These are phyloP conservation scores for Penicillium diatomitis DNA, from an alignment of 495 filamentous ascomycete species.

Conservation along the genomic window DNA sequence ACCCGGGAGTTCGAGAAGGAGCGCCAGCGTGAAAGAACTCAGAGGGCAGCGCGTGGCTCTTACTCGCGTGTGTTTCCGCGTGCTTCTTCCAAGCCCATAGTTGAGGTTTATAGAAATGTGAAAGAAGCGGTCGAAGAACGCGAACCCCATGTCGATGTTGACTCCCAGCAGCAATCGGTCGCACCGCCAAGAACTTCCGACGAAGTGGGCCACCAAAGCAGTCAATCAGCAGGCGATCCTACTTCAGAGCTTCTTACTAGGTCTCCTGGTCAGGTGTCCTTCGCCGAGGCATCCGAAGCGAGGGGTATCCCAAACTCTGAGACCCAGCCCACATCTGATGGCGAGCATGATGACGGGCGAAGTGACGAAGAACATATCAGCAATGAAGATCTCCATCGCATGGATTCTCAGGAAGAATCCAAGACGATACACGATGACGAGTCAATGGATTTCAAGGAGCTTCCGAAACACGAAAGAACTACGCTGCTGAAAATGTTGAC, in stretches of 20 bases:
- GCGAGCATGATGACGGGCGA: slow-evolving; percentile 50
- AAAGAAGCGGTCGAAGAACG: slow-evolving; percentile 84
- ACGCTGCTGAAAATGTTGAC: slow-evolving; percentile 90
- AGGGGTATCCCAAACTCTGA: slow-evolving; percentile 40
- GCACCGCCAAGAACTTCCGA: slow-evolving; percentile 20
- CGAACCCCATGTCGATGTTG: slow-evolving; percentile 59
- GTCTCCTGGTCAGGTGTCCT: slow-evolving; percentile 13
- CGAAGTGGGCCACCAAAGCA: slow-evolving; percentile 18
- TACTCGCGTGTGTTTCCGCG: slow-evolving; percentile 79
- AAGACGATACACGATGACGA: slow-evolving; percentile 51
- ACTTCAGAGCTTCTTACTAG: slow-evolving; percentile 7
- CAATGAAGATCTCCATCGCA: slow-evolving; percentile 56
- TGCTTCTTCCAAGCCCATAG: slow-evolving; percentile 87
- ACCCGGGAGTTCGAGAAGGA: slow-evolving; percentile 96
- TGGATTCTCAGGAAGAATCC: slow-evolving; percentile 53
- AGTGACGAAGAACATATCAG: slow-evolving; percentile 62
- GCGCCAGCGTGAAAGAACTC: slow-evolving; percentile 71
- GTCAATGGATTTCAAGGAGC: slow-evolving; percentile 53
- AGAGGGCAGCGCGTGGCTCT: slow-evolving; percentile 70
- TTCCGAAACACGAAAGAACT: slow-evolving; percentile 84
- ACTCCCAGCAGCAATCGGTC: slow-evolving; percentile 14
- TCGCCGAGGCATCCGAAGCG: slow-evolving; percentile 37
- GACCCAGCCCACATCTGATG: slow-evolving; percentile 53
- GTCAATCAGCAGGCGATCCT: too few relatives aligned
- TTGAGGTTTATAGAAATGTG: slow-evolving; percentile 90